Conservation (phyloP, 768 basidiomycete genomes). For the Lentinus brumalis region DNA sequence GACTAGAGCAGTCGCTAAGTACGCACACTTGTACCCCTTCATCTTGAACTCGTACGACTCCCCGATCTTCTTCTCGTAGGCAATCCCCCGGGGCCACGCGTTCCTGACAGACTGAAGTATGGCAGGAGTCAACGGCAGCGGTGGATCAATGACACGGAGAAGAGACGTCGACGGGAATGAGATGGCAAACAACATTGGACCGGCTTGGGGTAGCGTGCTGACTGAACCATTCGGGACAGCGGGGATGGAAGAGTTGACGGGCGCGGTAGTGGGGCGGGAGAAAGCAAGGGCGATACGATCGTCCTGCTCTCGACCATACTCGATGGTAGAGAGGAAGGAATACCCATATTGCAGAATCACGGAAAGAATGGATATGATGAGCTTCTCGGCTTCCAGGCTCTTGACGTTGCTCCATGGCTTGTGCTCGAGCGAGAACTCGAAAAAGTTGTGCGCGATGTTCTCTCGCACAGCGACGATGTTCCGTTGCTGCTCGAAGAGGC, state of each 20-base stretch:
- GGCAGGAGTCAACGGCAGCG: slow-evolving; percentile 74
- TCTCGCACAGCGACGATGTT: slow-evolving; percentile 52
- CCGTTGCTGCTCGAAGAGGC: slow-evolving; percentile 51
- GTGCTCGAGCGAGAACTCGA: slow-evolving; percentile 65
- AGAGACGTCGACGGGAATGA: slow-evolving; percentile 69
- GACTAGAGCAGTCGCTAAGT: slow-evolving; percentile 14
- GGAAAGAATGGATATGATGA: slow-evolving; percentile 66
- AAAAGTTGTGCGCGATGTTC: slow-evolving; percentile 57
- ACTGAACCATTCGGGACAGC: slow-evolving; percentile 40
- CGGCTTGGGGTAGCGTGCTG: slow-evolving; percentile 25
- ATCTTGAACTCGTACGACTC: slow-evolving; percentile 80
- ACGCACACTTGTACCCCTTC: slow-evolving; percentile 77
- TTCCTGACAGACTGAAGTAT: slow-evolving; percentile 78
- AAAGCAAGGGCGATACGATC: slow-evolving; percentile 74
- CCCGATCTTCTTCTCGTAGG: slow-evolving; percentile 74
- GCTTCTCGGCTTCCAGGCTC: slow-evolving; percentile 63
- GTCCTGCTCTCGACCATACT: slow-evolving; percentile 77
- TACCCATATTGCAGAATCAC: slow-evolving; percentile 66
- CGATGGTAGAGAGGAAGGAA: slow-evolving; percentile 64
- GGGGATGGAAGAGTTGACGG: slow-evolving; percentile 41
- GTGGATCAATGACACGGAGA: slow-evolving; percentile 77
- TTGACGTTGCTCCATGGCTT: slow-evolving; percentile 78
- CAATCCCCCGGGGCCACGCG: slow-evolving; percentile 80
- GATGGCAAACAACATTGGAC: slow-evolving; percentile 58
- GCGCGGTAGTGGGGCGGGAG: slow-evolving; percentile 48